These are phyloP conservation scores for Candida tibetensis DNA, from an alignment of 805 yeast genomes.

Conservation along the genomic window DNA sequence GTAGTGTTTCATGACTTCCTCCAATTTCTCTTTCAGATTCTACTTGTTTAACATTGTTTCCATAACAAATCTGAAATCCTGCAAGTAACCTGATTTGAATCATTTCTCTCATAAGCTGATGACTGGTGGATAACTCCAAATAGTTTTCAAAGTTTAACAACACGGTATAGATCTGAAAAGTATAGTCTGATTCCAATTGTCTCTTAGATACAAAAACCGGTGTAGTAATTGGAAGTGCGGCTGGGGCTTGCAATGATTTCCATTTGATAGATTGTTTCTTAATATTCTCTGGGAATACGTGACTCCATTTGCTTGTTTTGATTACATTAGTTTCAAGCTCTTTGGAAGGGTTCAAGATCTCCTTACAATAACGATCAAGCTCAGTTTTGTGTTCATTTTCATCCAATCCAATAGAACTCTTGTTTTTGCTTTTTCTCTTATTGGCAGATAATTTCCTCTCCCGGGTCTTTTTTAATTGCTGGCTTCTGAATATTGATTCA, in stretches of 20 bases:
- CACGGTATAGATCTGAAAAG: slow-evolving; percentile 81
- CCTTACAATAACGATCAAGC: slow-evolving; percentile 29
- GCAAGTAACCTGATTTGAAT: slow-evolving; percentile 74
- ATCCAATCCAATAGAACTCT: slow-evolving; percentile 4
- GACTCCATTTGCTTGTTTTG: slow-evolving; percentile 84
- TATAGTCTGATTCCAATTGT: slow-evolving; percentile 70
- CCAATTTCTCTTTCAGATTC: slow-evolving; percentile 58
- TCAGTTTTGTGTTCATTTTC: neutral
- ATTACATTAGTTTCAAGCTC: slow-evolving; percentile 55
- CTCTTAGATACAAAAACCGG: slow-evolving; percentile 68
- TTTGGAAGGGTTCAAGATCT: slow-evolving; percentile 66
- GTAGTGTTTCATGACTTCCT: slow-evolving; percentile 53
- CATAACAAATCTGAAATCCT: slow-evolving; percentile 90
- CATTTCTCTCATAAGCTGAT: slow-evolving; percentile 78
- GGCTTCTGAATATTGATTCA: slow-evolving; percentile 2
- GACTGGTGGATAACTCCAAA: slow-evolving; percentile 47
- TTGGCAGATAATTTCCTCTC: neutral
- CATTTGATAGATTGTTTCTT: slow-evolving; percentile 75
- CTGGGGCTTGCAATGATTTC: slow-evolving; percentile 92
- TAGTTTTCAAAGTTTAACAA: slow-evolving; percentile 59
- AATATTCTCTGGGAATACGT: slow-evolving; percentile 75
- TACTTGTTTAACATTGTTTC: slow-evolving; percentile 59
- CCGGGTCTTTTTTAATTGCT: neutral
- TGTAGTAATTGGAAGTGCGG: slow-evolving; percentile 82
- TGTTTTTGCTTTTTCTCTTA: slow-evolving; percentile 2